Percentiles rank a stretch among this genome's conserved stretches.
Conservation (phyloP, 345 rosid genomes). For the Sonneratia alba region DNA sequence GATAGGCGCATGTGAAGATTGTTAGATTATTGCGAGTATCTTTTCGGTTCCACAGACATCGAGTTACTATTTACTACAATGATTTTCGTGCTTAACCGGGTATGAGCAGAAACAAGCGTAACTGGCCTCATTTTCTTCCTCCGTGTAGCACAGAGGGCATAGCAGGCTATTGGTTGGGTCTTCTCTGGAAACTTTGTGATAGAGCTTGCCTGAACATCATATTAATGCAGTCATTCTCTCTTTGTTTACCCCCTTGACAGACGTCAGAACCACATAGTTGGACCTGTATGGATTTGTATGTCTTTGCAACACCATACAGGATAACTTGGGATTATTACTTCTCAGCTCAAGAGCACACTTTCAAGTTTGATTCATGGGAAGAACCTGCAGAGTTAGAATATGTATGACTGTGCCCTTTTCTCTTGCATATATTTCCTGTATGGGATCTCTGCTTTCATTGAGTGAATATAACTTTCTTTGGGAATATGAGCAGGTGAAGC, state of each 20-base stretch:
- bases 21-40: not conserved
- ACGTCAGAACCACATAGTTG: conserved; percentile 83
- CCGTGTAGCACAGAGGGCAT: not conserved
- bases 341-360: conserved; percentile 62
- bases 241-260: conserved; percentile 27
- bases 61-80: not conserved
- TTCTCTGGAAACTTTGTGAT: not conserved
- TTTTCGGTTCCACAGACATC: not conserved
- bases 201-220: not conserved
- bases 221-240: not conserved
- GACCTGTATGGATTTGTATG: conserved; percentile 96
- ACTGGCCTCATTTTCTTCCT: not conserved
- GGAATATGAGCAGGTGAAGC: conserved; percentile 56
- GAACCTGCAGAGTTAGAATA: conserved; percentile 80
- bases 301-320: conserved; percentile 94
- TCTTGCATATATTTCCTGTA: conserved; percentile 3
- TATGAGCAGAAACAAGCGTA: not conserved
- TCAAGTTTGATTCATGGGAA: conserved; percentile 88
- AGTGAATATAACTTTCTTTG: conserved; percentile 8
- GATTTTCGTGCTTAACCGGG: not conserved
- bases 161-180: not conserved
- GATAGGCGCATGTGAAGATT: not conserved
- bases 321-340: conserved; percentile 96
- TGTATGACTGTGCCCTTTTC: conserved; percentile 30
- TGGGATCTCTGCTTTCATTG: not conserved